Conservation (phyloP, 345 rosid genomes). For the Eucalyptus leucophloia region DNA sequence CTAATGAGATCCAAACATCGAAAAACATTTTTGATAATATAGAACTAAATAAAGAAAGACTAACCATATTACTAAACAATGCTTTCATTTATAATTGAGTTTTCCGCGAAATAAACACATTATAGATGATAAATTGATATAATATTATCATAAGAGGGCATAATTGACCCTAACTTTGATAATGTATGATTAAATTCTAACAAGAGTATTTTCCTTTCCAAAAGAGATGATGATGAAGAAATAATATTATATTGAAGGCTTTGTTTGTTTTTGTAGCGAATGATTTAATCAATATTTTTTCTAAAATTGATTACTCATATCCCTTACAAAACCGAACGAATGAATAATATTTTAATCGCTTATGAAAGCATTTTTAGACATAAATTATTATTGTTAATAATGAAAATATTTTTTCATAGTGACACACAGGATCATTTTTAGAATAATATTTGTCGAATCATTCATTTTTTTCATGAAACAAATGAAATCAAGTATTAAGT, state of each 20-base stretch:
- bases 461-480: not conserved
- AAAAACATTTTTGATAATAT: no score
- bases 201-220: not conserved
- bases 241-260: not conserved
- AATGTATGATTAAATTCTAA: not conserved
- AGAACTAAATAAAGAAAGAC: no score
- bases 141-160: fast-evolving
- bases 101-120: fast-evolving
- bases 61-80: fast-evolving
- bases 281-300: not conserved
- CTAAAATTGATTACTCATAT: not conserved
- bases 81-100: no score
- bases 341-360: fast-evolving
- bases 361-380: fast-evolving
- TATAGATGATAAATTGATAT: not conserved
- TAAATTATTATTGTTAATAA: not conserved
- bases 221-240: not conserved
- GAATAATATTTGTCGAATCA: fast-evolving
- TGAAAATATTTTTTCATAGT: not conserved
- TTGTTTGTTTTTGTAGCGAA: not conserved
- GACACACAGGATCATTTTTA: not conserved
- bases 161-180: not conserved
- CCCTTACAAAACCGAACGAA: not conserved
- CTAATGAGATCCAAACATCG: no score
- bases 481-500: not conserved